phyloP scores from a whole-genome alignment of 1,284 basidiomycete species.

The Somion occarium region DNA sequence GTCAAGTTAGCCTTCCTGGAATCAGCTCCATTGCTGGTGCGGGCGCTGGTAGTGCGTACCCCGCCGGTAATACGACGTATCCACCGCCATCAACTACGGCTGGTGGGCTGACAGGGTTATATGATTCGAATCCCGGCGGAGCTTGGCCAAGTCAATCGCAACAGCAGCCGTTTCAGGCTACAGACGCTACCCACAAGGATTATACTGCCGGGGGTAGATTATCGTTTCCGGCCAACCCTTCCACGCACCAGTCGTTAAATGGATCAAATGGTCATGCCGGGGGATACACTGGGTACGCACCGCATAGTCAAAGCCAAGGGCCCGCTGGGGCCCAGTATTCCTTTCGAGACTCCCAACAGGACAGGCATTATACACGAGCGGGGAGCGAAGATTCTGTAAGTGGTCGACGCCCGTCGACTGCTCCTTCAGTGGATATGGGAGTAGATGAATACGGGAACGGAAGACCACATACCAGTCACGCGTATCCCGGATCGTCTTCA shows the following conservation, averaged over 20 bases:
- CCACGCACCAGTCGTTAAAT: conserved; percentile 14
- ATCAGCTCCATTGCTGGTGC: conserved; percentile 1
- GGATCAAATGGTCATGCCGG: neutral
- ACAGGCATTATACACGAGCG: neutral
- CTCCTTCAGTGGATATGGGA: too few relatives aligned
- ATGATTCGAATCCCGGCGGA: neutral
- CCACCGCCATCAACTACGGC: neutral
- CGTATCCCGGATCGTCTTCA: neutral
- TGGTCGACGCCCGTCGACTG: neutral
- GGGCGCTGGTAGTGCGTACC: neutral
- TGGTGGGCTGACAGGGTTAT: neutral
- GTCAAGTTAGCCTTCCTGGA: neutral
- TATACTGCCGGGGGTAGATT: neutral
- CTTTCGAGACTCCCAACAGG: conserved; percentile 1
- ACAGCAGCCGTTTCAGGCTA: conserved; percentile 12
- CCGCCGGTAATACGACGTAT: neutral
- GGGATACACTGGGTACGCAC: neutral
- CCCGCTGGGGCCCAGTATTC: neutral
- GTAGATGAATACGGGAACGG: neutral
- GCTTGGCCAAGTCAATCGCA: neutral
- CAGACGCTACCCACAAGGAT: conserved; percentile 14
- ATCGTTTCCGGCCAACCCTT: conserved; percentile 10
- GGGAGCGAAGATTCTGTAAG: conserved; percentile 2
- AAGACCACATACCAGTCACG: conserved; percentile 1
- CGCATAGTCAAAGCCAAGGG: too few relatives aligned